Percentiles rank a stretch among this genome's conserved stretches.
Conservation (phyloP, 2,329 filamentous ascomycete species). For the Fusarium chlamydosporum region DNA sequence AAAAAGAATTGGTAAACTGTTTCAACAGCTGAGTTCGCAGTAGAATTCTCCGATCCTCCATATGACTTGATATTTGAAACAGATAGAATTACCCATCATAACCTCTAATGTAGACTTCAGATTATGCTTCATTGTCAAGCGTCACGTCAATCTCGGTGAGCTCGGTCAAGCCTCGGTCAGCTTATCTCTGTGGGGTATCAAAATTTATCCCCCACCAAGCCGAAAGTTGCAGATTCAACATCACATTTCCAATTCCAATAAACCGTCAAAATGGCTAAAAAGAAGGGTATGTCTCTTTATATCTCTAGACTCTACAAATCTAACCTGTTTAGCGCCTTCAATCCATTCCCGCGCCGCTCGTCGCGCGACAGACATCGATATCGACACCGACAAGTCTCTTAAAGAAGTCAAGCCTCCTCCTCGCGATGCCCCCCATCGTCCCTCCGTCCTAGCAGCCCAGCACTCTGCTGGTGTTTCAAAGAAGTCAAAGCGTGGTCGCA, state of each 20-base stretch:
- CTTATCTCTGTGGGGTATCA: constrained; percentile 50
- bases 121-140: not conserved
- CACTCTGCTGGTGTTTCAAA: constrained; percentile 76
- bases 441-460: constrained; percentile 78
- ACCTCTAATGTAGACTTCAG: not conserved
- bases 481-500: constrained; percentile 71
- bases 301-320: not conserved
- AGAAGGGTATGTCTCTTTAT: constrained; percentile 45
- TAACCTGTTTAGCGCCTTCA: constrained; percentile 66
- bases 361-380: constrained; percentile 77
- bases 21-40: no score
- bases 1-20: no score
- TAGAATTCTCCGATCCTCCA: no score
- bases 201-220: constrained; percentile 49
- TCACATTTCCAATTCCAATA: constrained; percentile 20
- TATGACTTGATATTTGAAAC: no score
- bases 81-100: no score
- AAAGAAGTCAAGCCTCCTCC: constrained; percentile 69
- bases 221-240: constrained; percentile 37
- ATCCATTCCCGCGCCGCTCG: constrained; percentile 81
- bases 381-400: constrained; percentile 79
- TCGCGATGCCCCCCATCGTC: constrained; percentile 61
- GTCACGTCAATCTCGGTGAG: constrained; percentile 33
- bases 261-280: constrained; percentile 53
- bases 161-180: constrained; percentile 46